Base-by-base conservation (phyloP, 2,329 filamentous ascomycete species). In the Pezicula carpinea region DNA sequence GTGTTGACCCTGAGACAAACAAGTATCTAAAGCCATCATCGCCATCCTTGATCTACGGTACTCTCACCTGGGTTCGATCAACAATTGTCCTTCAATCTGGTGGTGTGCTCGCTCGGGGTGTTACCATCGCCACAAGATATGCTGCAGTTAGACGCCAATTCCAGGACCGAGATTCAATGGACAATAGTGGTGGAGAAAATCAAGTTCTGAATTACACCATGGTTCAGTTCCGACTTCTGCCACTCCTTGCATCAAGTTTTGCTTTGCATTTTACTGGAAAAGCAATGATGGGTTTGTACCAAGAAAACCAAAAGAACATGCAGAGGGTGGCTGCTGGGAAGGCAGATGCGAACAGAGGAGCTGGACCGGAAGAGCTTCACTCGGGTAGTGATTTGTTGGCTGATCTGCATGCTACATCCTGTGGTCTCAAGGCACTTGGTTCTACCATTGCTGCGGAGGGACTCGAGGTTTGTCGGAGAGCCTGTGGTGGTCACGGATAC, bases 131-230 rank as follows among this genome's bases (percentile, higher is more conserved):
- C 4, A 85, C 82, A 2, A 77, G 86, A 46, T 90, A 90, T 67
- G 82, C 80, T 49, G 79, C 85, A 3, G 80, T 90, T 4, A 77
- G 86, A 42, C 76, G 84, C n/a, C 86, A 90, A 60, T 90, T 90
- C 71, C 82, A 87, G 63, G 86, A 90, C 56, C 77, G 80, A 5
- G 86, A 89, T 65, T 79, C 82, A 5, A 72, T 75, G 22, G 71
- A 76, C 32, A 71, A 70, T 33, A 71, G 75, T 51, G 64, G 69
- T 19, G 79, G 77, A 5, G 87, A 90, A 69, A 89, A 82, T 62
- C 83, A 85, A 57, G 87, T 90, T 1, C 71, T 90, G 22, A 85
- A 90, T 70, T 90, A 90, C 67, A 87, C 85, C 52, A 89, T 88
- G 80, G 86, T 90, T 6, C 85, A 89, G 63, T 78, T 85, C 59